Evolutionary conservation across 176 grass and related monocot genomes (phyloP), one percentile per base, ranked within the genome.

Genomic region (Zoysia pacifica): DNA sequence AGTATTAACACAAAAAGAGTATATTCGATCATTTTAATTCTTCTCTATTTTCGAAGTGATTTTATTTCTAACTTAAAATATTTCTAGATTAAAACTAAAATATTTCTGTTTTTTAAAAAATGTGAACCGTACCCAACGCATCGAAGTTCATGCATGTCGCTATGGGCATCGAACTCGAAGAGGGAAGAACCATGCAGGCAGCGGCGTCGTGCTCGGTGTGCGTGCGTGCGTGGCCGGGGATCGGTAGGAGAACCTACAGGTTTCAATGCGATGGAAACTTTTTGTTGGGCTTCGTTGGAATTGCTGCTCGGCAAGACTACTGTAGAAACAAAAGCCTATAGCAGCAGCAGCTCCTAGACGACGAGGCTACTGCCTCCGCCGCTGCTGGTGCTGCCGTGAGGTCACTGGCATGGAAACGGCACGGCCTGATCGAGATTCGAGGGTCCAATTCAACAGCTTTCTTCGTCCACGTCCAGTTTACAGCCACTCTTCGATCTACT

Each of bases 161-260:
- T 28, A 28, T 28, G 0, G 1, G 60, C 6, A 19, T 62, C 2
- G 16, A 35, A 9, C 48, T 8, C 48, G 7, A 35, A 4, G 20
- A 51, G 11, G 11, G 43, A 10, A 7, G 28, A 28, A 28, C 28
- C 28, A 28, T 28, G 28, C 28, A 28, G 28, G 28, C 28, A 28
- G 28, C 28, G 28, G 28, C 28, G 28, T 28, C 28, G 28, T 28
- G 28, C 28, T 28, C 28, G 28, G 28, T 28, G 28, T 28, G 28
- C n/a, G n/a, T n/a, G n/a, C n/a, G 42, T 18, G 74, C 15, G 43
- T 83, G 69, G 70, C 80, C 72, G 56, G 67, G 52, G 81, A 87
- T 79, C 87, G 77, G 77, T 79, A 91, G 77, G 77, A 81, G 73
- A 81, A 51, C 81, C 65, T 73, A 81, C 42, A 54, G 84, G 84